phyloP scores from a whole-genome alignment of 805 yeast genomes.

The Torulaspora microellipsoides region DNA sequence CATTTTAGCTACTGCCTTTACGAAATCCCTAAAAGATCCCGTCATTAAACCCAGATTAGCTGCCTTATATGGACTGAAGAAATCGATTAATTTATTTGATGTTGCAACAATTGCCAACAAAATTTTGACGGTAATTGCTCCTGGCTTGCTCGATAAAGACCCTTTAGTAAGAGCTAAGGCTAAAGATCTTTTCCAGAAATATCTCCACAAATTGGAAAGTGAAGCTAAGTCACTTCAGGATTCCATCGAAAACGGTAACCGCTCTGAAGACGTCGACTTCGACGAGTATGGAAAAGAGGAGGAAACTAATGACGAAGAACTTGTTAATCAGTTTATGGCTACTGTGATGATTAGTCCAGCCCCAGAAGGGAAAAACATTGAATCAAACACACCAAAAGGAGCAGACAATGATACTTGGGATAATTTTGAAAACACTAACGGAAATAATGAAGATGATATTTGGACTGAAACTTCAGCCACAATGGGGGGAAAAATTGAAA shows the following conservation, averaged over 20 bases:
- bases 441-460: neutral
- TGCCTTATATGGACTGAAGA: constrained; percentile 69
- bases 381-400: neutral
- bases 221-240: constrained; percentile 37
- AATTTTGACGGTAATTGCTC: constrained; percentile 78
- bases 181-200: constrained; percentile 56
- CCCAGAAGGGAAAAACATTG: neutral
- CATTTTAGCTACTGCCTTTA: constrained; percentile 82
- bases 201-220: constrained; percentile 49
- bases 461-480: neutral
- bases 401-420: constrained; percentile 35
- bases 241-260: constrained; percentile 9
- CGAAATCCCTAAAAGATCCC: constrained; percentile 77
- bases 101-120: constrained; percentile 75
- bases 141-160: constrained; percentile 74
- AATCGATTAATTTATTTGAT: constrained; percentile 59
- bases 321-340: constrained; percentile 22
- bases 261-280: constrained; percentile 20
- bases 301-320: constrained; percentile 10
- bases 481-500: neutral
- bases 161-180: constrained; percentile 69
- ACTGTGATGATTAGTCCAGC: constrained; percentile 16
- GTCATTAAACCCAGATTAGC: constrained; percentile 69
- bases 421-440: constrained; percentile 6
- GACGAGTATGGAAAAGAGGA: constrained; percentile 16